Evolutionary conservation across 176 grass and related monocot species (phyloP), one percentile per base, ranked within the genome.

Genomic region (Cenchrus americanus): DNA sequence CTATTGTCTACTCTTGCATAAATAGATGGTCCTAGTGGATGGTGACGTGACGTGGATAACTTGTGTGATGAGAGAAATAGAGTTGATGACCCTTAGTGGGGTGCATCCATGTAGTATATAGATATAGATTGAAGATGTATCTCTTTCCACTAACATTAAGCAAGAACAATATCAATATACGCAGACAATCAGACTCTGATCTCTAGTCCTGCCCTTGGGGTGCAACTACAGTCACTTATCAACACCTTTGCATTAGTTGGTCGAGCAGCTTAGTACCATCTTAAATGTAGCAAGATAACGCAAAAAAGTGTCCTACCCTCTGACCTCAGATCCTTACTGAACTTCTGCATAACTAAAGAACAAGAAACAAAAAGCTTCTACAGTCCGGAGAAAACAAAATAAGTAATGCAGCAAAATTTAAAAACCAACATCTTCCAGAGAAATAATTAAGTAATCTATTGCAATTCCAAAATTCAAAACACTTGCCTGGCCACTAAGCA

Each of bases 401-500:
- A 50, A 49, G 66, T 10, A 18, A 69, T 43, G 40, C 66, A 42
- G 40, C 6, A 21, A 68, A 19, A 43, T 41, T 42, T 3, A 11
- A 61, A 14, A 64, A 64, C 24, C 1, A 68, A 77, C 65, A 79
- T 43, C 44, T 53, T 79, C 27, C 68, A 24, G 27, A 78, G 44
- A 64, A 53, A 4, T 5, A 76, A 55, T 21, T 19, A 32, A 68
- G 12, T 62, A 85, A 19, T 41, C 2, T 8, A 41, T 64, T 27
- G 9, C 43, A 83, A 85, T 48, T 79, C 26, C 79, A 48, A 78
- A 73, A 17, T 10, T 27, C 55, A 57, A 68, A 89, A 69, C 14
- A 83, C 88, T 89, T 94, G 79, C 95, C 92, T 93, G 86, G 13
- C 96, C 96, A 76, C 87, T 98, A 50, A 98, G 48, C 85, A 90